Evolutionary conservation across 768 basidiomycete genomes (phyloP).

Genomic region (Tulasnella sp.): DNA sequence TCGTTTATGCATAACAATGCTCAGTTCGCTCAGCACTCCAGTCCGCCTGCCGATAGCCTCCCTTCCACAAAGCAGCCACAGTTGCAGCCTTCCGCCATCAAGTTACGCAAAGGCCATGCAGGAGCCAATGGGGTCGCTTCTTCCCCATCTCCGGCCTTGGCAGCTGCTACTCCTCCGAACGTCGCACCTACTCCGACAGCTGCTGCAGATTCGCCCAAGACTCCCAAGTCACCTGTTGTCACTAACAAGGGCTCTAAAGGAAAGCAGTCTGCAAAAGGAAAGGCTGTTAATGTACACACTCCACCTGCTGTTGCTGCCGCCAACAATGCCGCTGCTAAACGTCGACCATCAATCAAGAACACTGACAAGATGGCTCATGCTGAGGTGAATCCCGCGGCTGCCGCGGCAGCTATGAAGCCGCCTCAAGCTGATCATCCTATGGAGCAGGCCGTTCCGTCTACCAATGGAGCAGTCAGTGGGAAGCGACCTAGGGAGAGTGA

Average conservation of each 20-base stretch:
- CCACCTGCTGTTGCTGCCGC: neutral
- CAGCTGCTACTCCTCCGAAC: slow-evolving; percentile 8
- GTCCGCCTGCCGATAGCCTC: no score
- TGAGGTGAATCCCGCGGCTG: slow-evolving; percentile 4
- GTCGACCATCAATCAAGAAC: neutral
- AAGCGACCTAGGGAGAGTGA: no score
- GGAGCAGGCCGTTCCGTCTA: no score
- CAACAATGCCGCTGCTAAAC: neutral
- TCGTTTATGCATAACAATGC: no score
- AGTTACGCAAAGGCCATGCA: no score
- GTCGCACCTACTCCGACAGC: slow-evolving; percentile 3
- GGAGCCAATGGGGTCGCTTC: neutral
- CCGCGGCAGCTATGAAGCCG: neutral
- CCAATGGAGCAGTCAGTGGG: no score
- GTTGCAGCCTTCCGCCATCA: no score
- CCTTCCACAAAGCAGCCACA: no score
- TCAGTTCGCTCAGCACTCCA: no score
- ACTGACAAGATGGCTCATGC: neutral
- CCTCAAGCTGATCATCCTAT: no score
- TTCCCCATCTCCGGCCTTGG: neutral
- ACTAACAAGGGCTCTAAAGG: neutral
- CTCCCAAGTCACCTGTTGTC: slow-evolving; percentile 6
- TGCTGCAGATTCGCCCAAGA: slow-evolving; percentile 2
- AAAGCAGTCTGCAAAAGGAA: slow-evolving; percentile 4
- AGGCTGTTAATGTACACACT: neutral